Evolutionary conservation across 164 flowering plant genomes (phyloP), one percentile per base, ranked within the genome.

Genomic region (Berberis thunbergii): DNA sequence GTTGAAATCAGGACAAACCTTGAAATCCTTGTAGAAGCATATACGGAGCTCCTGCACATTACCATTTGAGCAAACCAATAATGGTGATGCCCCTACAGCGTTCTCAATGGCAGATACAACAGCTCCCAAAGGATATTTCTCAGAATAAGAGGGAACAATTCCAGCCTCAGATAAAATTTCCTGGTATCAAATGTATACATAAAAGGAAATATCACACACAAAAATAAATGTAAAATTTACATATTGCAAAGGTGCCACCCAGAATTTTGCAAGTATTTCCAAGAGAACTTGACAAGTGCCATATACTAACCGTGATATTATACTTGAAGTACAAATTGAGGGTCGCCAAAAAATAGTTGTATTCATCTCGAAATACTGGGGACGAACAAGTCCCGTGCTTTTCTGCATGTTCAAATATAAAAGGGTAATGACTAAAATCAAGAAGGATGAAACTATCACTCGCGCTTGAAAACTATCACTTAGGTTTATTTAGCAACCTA

Each of bases 371-470:
- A 62, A 75, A 57, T 41, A 83, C 97, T 59, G 96, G 79, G 78
- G 59, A 76, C 48, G 89, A 83, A 70, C 97, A 91, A 50, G 97
- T 91, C 26, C 97, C 97, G 70, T 91, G 96, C 67, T 91, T 91
- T 72, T 88, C 96, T 91, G 54, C 54, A 52, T 4, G 54, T 52
- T 57, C 43, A 11, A 40, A 45, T 41, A 9, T 58, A 40, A 49
- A 43, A 66, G 11, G 54, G 26, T 26, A 26, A 26, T 26, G 26
- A 26, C 26, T 26, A 26, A 26, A 26, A 26, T 26, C 26, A 26
- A 26, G 26, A 26, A 26, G 26, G 26, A 26, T 26, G 26, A 26
- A 26, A 26, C 26, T 26, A 26, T 26, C 26, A 26, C 26, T 26
- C 26, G 26, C 26, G 26, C 26, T 26, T 26, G 26, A 26, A 26